Evolutionary conservation across 352 stramenopile genomes (phyloP).

Genomic region (Globisporangium cederbergense): DNA sequence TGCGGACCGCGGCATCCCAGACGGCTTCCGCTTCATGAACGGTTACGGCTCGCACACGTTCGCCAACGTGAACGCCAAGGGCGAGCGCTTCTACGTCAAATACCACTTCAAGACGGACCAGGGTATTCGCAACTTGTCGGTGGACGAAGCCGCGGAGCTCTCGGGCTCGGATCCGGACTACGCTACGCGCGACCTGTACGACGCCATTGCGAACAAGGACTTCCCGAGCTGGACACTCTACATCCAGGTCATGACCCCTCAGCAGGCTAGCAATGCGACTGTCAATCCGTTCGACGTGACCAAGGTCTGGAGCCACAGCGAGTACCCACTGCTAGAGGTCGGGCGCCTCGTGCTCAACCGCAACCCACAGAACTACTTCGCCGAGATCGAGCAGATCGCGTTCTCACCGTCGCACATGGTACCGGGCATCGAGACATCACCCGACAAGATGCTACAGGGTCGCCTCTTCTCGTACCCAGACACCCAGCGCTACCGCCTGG

Average conservation of each 20-base stretch:
- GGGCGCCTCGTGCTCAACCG: constrained; percentile 88
- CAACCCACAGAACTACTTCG: constrained; percentile 93
- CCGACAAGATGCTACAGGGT: constrained; percentile 89
- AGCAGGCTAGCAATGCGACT: constrained; percentile 46
- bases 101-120: constrained; percentile 93
- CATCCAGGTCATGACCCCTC: constrained; percentile 89
- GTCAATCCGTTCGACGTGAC: constrained; percentile 93
- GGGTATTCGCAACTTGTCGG: constrained; percentile 85
- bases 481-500: constrained; percentile 85
- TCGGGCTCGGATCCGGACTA: constrained; percentile 83
- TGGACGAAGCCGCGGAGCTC: constrained; percentile 71
- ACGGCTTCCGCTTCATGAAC: constrained; percentile 90
- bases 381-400: constrained; percentile 91
- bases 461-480: constrained; percentile 91
- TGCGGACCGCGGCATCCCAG: constrained; percentile 83
- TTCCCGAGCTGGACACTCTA: constrained; percentile 89
- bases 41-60: constrained; percentile 93
- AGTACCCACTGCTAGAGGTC: constrained; percentile 86
- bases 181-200: constrained; percentile 89
- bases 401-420: constrained; percentile 90
- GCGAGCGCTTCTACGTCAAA: constrained; percentile 86
- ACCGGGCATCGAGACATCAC: constrained; percentile 83
- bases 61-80: constrained; percentile 81
- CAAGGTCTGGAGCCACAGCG: constrained; percentile 89
- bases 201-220: constrained; percentile 79